Conservation (phyloP, 176 grass and related monocot species). For the Aegilops speltoides region DNA sequence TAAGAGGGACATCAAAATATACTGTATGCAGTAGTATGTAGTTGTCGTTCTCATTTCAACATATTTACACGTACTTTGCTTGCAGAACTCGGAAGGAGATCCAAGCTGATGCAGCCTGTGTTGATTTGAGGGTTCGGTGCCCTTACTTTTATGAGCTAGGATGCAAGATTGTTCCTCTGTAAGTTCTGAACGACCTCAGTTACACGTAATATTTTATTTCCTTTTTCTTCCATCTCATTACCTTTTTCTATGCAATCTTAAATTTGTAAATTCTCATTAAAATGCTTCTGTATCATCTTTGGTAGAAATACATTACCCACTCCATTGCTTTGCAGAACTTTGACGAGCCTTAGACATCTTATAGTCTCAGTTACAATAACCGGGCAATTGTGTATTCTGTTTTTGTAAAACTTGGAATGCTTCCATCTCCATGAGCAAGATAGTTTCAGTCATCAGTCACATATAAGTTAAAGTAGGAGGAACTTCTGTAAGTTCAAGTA, state of each 20-base stretch:
- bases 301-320: neutral
- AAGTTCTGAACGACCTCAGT: constrained; percentile 31
- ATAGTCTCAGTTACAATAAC: neutral
- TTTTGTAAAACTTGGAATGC: neutral
- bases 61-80: neutral
- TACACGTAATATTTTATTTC: neutral
- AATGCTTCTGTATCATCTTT: neutral
- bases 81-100: constrained; percentile 84
- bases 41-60: neutral
- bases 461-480: neutral
- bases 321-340: neutral
- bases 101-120: constrained; percentile 95
- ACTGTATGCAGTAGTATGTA: neutral
- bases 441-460: neutral
- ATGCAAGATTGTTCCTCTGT: constrained; percentile 89
- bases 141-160: constrained; percentile 90
- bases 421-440: neutral
- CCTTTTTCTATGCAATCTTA: neutral
- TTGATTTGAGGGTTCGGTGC: constrained; percentile 74
- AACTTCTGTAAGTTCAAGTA: neutral
- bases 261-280: neutral
- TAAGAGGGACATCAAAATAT: neutral
- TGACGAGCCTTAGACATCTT: neutral
- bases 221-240: neutral
- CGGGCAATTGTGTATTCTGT: neutral